Percentiles rank a stretch among this genome's conserved stretches.
phyloP scores from a whole-genome alignment of 2,329 filamentous ascomycete species.

The Fusarium chuoi region DNA sequence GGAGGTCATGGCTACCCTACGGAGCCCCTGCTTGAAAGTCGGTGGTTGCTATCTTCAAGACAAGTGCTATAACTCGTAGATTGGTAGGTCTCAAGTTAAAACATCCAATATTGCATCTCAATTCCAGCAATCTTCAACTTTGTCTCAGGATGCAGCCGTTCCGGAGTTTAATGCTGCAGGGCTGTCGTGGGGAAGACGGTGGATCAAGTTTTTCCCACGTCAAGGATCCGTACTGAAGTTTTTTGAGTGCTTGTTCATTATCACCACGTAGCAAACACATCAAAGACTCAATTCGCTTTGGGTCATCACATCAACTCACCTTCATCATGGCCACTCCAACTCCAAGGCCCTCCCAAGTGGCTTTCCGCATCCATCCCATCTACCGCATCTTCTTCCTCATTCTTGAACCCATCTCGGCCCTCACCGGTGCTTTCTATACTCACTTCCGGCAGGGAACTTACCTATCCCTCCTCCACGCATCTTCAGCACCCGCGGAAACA shows the following conservation, averaged over 20 bases:
- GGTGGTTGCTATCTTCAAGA: background rate
- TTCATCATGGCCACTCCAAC: conserved; percentile 40
- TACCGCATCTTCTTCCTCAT: conserved; percentile 81
- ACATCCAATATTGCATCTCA: background rate
- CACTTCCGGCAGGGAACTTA: conserved; percentile 65
- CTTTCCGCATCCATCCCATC: conserved; percentile 63
- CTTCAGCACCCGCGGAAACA: conserved; percentile 56
- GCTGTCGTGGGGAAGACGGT: conserved; percentile 24
- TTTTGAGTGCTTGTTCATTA: conserved; percentile 7
- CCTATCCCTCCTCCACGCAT: conserved; percentile 70
- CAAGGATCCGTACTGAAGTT: conserved; percentile 26
- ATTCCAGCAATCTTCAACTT: background rate
- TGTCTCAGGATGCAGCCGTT: background rate
- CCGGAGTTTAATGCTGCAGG: background rate
- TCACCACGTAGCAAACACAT: conserved; percentile 18
- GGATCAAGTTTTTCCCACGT: conserved; percentile 44
- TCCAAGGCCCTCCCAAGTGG: conserved; percentile 39
- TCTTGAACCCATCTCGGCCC: conserved; percentile 70
- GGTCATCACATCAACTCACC: background rate
- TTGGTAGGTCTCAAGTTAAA: background rate
- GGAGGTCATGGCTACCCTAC: background rate
- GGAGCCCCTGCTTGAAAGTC: rapidly evolving
- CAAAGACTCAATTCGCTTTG: background rate
- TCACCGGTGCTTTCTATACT: conserved; percentile 63
- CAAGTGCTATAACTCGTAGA: background rate